Conservation (phyloP, 2,329 filamentous ascomycete genomes). For the Pyrenochaeta sp. region DNA sequence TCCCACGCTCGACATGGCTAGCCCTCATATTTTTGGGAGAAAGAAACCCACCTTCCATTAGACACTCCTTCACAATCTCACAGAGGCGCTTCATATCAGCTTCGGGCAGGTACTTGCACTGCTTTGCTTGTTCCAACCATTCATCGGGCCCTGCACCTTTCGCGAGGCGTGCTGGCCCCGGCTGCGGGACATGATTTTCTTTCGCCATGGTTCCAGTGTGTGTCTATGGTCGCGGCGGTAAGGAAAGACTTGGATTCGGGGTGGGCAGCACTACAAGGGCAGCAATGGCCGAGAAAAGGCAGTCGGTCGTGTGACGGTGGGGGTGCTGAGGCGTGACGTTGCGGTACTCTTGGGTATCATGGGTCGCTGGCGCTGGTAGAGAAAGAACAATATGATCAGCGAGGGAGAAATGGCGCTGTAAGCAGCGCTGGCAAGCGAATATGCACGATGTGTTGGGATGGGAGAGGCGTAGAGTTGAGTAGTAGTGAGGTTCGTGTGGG, state of each 20-base stretch:
- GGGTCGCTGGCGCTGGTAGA: conserved; percentile 16
- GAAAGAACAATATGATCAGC: conserved; percentile 2
- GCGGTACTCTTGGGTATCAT: conserved; percentile 31
- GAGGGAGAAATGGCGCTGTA: conserved; percentile 3
- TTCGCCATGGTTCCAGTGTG: conserved; percentile 52
- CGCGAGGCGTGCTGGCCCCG: conserved; percentile 85
- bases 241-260: background rate
- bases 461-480: conserved; percentile 9
- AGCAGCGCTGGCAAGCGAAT: conserved; percentile 3
- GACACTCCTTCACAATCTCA: conserved; percentile 97
- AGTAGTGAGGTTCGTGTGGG: conserved; percentile 7
- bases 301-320: conserved; percentile 40
- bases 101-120: conserved; percentile 96
- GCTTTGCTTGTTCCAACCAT: conserved; percentile 95
- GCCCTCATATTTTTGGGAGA: background rate
- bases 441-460: conserved; percentile 25
- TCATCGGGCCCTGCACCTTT: conserved; percentile 89
- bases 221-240: background rate
- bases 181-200: conserved; percentile 77
- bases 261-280: conserved; percentile 1
- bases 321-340: conserved; percentile 41
- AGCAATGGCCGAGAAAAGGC: conserved; percentile 19
- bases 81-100: conserved; percentile 98
- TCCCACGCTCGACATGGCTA: no score
- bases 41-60: conserved; percentile 84